These are phyloP conservation scores for Pleurotus tuoliensis DNA, from an alignment of 768 basidiomycete genomes.

Conservation along the genomic window DNA sequence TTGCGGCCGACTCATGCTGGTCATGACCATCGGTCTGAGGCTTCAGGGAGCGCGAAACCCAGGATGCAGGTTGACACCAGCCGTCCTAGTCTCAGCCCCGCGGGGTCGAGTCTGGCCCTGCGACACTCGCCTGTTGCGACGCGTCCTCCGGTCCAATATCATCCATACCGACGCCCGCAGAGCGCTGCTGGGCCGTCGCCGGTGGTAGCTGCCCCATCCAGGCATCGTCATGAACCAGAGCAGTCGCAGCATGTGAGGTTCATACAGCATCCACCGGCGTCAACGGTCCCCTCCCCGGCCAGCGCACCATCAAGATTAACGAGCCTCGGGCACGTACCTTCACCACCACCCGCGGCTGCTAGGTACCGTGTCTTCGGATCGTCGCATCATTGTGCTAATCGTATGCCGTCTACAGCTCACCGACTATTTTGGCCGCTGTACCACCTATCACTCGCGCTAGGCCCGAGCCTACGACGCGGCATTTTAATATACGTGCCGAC, in stretches of 20 bases:
- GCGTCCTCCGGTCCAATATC: conserved; percentile 18
- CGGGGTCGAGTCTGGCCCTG: conserved; percentile 15
- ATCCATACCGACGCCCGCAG: conserved; percentile 25
- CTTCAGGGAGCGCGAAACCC: conserved; percentile 18
- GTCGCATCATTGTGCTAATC: not conserved
- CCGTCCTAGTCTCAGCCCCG: conserved; percentile 16
- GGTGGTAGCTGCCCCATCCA: not conserved
- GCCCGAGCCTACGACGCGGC: conserved; percentile 17
- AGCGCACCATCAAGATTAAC: conserved; percentile 21
- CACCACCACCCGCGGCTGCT: conserved; percentile 1
- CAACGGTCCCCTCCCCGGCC: conserved; percentile 18
- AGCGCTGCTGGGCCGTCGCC: conserved; percentile 14
- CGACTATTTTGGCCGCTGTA: conserved; percentile 2
- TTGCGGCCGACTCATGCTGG: conserved; percentile 18
- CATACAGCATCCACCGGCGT: conserved; percentile 20
- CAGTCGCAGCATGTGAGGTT: conserved; percentile 21
- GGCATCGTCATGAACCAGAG: conserved; percentile 11
- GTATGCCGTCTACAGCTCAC: conserved; percentile 1
- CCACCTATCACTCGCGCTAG: conserved; percentile 13
- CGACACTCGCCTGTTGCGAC: conserved; percentile 14
- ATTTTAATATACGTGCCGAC: conserved; percentile 56
- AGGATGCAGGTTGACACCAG: conserved; percentile 19
- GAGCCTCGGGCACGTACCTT: conserved; percentile 20
- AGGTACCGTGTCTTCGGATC: conserved; percentile 10
- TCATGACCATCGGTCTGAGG: conserved; percentile 21